Evolutionary conservation across 2,329 filamentous ascomycete genomes (phyloP).

Genomic region (Aspergillus felis): DNA sequence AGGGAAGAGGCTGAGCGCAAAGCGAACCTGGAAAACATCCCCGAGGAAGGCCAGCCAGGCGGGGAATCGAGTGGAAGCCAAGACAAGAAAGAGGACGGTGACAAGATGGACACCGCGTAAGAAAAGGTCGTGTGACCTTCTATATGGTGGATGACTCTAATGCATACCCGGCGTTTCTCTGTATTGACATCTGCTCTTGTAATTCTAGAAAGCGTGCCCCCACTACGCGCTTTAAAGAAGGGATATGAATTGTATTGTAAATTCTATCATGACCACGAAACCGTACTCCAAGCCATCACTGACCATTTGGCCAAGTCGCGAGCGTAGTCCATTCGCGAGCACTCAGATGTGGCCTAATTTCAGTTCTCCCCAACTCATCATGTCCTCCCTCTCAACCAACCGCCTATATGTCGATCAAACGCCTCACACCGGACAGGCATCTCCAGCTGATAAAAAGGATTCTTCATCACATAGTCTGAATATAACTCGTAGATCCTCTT

Average conservation of each 20-base stretch:
- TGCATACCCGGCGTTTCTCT: slow-evolving; percentile 38
- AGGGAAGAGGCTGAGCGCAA: slow-evolving; percentile 70
- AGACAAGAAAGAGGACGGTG: slow-evolving; percentile 55
- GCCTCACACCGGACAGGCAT: slow-evolving; percentile 96
- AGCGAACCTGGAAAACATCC: slow-evolving; percentile 73
- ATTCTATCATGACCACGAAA: background rate
- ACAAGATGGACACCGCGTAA: slow-evolving; percentile 91
- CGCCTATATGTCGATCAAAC: slow-evolving; percentile 81
- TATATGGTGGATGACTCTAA: slow-evolving; percentile 26
- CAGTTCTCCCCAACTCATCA: slow-evolving; percentile 26
- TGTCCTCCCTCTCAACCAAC: slow-evolving; percentile 65
- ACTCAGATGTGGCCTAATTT: background rate
- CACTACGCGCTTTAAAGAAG: slow-evolving; percentile 13
- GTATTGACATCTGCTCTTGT: slow-evolving; percentile 18
- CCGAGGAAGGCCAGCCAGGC: slow-evolving; percentile 67
- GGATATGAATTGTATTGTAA: background rate
- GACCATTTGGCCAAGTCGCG: background rate
- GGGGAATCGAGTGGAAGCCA: slow-evolving; percentile 61
- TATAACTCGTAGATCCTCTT: slow-evolving; percentile 90
- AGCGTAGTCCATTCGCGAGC: background rate
- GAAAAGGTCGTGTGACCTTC: slow-evolving; percentile 11
- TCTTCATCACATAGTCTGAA: slow-evolving; percentile 98
- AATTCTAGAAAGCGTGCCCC: slow-evolving; percentile 16
- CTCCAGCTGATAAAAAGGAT: slow-evolving; percentile 96
- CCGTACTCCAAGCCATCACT: background rate